Base-by-base conservation (phyloP, 495 filamentous ascomycete genomes). In the Alectoria sarmentosa region DNA sequence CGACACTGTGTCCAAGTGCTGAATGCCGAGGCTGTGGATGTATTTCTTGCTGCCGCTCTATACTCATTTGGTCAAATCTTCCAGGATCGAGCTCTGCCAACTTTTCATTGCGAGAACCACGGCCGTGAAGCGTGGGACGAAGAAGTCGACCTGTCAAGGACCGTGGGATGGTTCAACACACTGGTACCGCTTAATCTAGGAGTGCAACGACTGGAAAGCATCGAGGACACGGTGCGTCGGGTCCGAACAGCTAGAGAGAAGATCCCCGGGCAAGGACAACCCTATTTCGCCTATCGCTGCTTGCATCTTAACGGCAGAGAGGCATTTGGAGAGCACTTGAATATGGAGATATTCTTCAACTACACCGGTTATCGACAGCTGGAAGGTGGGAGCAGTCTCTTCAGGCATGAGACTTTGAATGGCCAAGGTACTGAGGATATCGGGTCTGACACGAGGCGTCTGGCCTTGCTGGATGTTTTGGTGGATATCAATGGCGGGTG, bases 301-400 rank as follows among this genome's bases (percentile, higher is more conserved):
- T 74, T 84, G 41, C 75, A 77, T 2, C 69, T 75, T 6, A 79
- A 78, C 37, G 78, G 76, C 8, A 67, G 75, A 6, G 75, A 80
- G 44, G 67, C 67, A 37, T 79, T 78, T 48, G 64, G 70, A 30
- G 71, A 77, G 21, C 82, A 81, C 4, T 83, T 77, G 72, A 87
- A 87, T 9, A 82, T 90, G 65, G 88, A 90, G 72, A 82, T 90
- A 44, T 82, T 83, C 3, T 89, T 90, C 72, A 88, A 86, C 67
- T 90, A 90, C 66, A 78, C 86, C 17, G 88, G 86, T 0, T 77
- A 85, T 65, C 85, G 87, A 59, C 82, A 86, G 63, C 69, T 89
- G 0, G 84, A 87, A 72, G 74, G 79, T 76, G 10, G 78, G 78
- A 38, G 78, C 79, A 66, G 71, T n/a, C 78, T 39, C 73, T 75